A percentile compares a stretch with the other conserved stretches of the same genome.
Evolutionary conservation across 768 basidiomycete species (phyloP).

Genomic region (Tylopilus plumbeoviolaceoides): DNA sequence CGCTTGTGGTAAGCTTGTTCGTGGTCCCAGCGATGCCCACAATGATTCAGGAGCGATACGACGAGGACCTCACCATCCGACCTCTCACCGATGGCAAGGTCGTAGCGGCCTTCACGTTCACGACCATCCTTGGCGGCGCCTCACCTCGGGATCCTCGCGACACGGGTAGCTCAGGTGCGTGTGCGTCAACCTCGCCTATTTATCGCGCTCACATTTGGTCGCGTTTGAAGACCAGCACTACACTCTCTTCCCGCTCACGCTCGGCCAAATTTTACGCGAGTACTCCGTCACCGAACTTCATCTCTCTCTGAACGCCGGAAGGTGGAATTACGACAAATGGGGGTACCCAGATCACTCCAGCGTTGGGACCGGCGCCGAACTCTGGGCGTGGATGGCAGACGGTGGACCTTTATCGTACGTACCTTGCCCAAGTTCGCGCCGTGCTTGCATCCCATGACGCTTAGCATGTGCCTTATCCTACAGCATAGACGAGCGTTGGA

Average conservation of each 20-base stretch:
- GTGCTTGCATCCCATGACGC: not conserved
- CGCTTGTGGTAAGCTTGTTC: slow-evolving; percentile 10
- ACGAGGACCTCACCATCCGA: slow-evolving; percentile 49
- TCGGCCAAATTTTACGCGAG: slow-evolving; percentile 83
- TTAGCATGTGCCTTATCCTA: not conserved
- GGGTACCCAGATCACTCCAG: slow-evolving; percentile 73
- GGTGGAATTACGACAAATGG: slow-evolving; percentile 86
- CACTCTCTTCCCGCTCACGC: slow-evolving; percentile 76
- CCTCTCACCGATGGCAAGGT: slow-evolving; percentile 83
- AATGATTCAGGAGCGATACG: slow-evolving; percentile 32
- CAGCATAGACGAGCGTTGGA: slow-evolving; percentile 79
- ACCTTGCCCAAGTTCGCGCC: not conserved
- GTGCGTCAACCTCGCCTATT: slow-evolving; percentile 22
- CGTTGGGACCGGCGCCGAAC: slow-evolving; percentile 82
- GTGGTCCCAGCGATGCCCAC: slow-evolving; percentile 2
- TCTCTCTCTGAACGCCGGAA: slow-evolving; percentile 85
- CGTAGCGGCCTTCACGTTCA: slow-evolving; percentile 76
- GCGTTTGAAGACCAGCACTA: slow-evolving; percentile 75
- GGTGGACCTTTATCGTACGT: slow-evolving; percentile 48
- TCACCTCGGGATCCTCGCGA: slow-evolving; percentile 54
- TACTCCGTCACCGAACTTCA: slow-evolving; percentile 87
- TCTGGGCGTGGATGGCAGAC: slow-evolving; percentile 92
- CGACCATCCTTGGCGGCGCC: slow-evolving; percentile 51
- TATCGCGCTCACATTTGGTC: not conserved
- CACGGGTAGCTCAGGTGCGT: slow-evolving; percentile 42